Base-by-base conservation (phyloP, 257 asterid genomes). In the Jacaranda mimosifolia region DNA sequence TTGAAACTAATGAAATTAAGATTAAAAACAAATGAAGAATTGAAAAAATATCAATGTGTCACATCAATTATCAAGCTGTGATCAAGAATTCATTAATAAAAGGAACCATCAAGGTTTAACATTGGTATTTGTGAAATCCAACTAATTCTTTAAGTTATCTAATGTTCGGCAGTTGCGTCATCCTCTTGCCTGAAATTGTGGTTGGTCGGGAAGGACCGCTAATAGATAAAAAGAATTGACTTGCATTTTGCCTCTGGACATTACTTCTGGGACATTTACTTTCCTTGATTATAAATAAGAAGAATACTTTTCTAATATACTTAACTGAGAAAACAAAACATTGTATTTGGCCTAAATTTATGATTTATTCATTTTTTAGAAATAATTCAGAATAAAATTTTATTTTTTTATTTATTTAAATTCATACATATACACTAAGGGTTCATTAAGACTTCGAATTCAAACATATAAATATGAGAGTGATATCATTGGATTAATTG, bases 121-220 rank as follows among this genome's bases (percentile, higher is more conserved):
- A 52, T 49, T 48, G 62, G 60, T 19, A 26, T 3, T 7, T 19
- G 9, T 3, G 17, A 15, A n/a, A 56, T 18, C 58, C 63, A 69
- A 51, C 35, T 69, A 69, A 49, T 51, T 49, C 48, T 49, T 49
- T 14, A 26, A 26, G 32, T 26, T 26, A 26, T 26, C 32, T 26
- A 26, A 17, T n/a, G 75, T 42, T 18, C 56, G 42, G 45, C 19
- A n/a, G 55, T 56, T 56, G 65, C 18, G 39, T 71, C 65, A 12
- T 39, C 26, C 19, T 71, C 52, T 53, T 43, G 56, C 76, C 76
- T 56, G 42, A 72, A 55, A 15, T 38, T 52, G 56, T 39, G 56
- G 67, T 18, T 40, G 56, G 76, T 39, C 56, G 10, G 10, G 66
- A 9, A 56, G 40, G 63, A 52, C 74, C 74, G 51, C 63, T 26